A percentile compares a stretch with the other conserved stretches of the same genome.
phyloP scores from a whole-genome alignment of 2,329 filamentous ascomycete species.

The Hymenoscyphus scutula region DNA sequence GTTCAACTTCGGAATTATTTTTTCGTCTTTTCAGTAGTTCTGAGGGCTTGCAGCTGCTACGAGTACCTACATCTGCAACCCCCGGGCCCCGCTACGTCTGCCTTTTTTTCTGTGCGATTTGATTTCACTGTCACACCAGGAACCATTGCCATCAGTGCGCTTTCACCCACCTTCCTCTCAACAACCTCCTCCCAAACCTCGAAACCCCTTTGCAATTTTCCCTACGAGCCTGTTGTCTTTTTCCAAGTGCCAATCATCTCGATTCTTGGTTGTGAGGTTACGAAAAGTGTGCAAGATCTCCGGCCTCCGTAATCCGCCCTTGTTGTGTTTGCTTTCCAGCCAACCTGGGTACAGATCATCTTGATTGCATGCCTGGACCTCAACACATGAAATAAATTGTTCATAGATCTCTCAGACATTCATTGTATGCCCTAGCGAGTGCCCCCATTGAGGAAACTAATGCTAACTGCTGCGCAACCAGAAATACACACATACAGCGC shows the following conservation, averaged over 20 bases:
- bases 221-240: not conserved
- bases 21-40: conserved; percentile 8
- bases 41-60: not conserved
- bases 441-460: not conserved
- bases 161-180: not conserved
- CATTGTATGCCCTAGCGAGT: conserved; percentile 18
- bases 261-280: not conserved
- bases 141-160: conserved; percentile 6
- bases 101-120: conserved; percentile 25
- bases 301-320: conserved; percentile 8
- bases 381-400: not conserved
- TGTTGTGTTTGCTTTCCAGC: conserved; percentile 9
- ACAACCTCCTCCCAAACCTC: not conserved
- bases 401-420: not conserved
- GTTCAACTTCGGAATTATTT: not conserved
- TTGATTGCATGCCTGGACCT: conserved; percentile 1
- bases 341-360: conserved; percentile 3
- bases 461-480: conserved; percentile 12
- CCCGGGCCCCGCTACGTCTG: conserved; percentile 26
- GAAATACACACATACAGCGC: conserved; percentile 7
- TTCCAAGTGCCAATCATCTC: not conserved
- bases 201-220: not conserved
- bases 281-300: not conserved
- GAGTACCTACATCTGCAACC: conserved; percentile 6
- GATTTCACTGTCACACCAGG: conserved; percentile 25